phyloP scores from a whole-genome alignment of 768 basidiomycete species.

The Lyophyllum atratum region DNA sequence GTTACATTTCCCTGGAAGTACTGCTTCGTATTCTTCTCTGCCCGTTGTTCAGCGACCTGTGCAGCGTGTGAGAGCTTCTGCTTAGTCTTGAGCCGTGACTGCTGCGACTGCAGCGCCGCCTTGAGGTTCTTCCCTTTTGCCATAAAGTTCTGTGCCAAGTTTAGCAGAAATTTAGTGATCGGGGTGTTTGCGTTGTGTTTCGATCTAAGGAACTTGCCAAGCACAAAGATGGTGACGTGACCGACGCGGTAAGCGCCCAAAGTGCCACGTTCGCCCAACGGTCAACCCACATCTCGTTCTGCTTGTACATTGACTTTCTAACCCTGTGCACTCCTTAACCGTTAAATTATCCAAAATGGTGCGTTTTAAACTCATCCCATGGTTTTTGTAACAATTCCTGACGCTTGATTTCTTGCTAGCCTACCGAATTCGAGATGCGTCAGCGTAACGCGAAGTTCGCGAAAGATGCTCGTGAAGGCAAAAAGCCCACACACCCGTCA shows the following conservation, averaged over 20 bases:
- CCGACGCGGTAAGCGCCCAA: background rate
- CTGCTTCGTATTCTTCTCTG: slow-evolving; percentile 31
- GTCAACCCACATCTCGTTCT: background rate
- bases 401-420: slow-evolving; percentile 38
- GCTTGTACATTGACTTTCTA: slow-evolving; percentile 11
- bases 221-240: slow-evolving; percentile 3
- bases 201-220: background rate
- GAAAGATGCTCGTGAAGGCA: slow-evolving; percentile 69
- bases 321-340: slow-evolving; percentile 16
- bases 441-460: slow-evolving; percentile 82
- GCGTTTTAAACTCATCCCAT: background rate
- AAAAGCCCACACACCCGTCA: slow-evolving; percentile 73
- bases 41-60: slow-evolving; percentile 51
- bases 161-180: background rate
- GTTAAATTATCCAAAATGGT: slow-evolving; percentile 29
- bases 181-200: background rate
- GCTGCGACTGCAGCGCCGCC: slow-evolving; percentile 68
- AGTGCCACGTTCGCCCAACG: slow-evolving; percentile 24
- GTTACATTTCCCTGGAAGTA: slow-evolving; percentile 10
- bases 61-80: slow-evolving; percentile 54
- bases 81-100: slow-evolving; percentile 63
- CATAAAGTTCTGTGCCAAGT: slow-evolving; percentile 27
- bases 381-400: background rate
- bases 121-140: slow-evolving; percentile 64
- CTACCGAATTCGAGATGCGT: slow-evolving; percentile 82